These are phyloP conservation scores for Colletotrichum musicola DNA, from an alignment of 2,329 filamentous ascomycete genomes.

Conservation along the genomic window DNA sequence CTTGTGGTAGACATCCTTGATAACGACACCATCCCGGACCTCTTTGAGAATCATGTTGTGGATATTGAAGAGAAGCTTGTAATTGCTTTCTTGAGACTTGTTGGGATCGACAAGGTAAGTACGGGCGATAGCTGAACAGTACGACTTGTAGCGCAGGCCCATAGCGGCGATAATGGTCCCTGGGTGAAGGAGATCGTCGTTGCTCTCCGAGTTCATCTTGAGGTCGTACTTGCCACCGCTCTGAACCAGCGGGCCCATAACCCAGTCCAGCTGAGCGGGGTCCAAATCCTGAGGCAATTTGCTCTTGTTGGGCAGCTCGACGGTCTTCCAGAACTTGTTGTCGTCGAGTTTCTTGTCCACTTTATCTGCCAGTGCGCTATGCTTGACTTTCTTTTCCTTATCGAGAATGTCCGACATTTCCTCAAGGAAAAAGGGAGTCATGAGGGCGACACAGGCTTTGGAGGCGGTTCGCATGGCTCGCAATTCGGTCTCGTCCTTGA, in stretches of 20 bases:
- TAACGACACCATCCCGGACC: conserved; percentile 85
- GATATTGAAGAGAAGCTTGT: conserved; percentile 86
- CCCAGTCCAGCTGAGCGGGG: conserved; percentile 91
- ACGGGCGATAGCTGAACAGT: conserved; percentile 90
- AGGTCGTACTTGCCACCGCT: conserved; percentile 97
- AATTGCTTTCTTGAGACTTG: conserved; percentile 94
- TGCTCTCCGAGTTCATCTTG: conserved; percentile 81
- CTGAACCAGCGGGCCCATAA: conserved; percentile 89
- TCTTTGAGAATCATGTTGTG: conserved; percentile 94
- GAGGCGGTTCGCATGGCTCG: conserved; percentile 95
- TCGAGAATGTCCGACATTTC: conserved; percentile 98
- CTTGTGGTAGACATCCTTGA: conserved; percentile 93
- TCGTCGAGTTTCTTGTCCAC: conserved; percentile 94
- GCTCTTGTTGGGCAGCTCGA: conserved; percentile 75
- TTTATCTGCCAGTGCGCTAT: conserved; percentile 86
- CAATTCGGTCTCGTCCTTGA: conserved; percentile 96
- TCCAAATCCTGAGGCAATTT: conserved; percentile 92
- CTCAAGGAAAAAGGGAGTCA: conserved; percentile 97
- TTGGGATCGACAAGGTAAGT: conserved; percentile 98
- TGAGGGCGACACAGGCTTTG: conserved; percentile 91
- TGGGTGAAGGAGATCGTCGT: conserved; percentile 85
- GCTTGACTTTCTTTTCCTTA: conserved; percentile 96
- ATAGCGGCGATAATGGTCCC: conserved; percentile 95
- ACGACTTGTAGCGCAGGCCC: conserved; percentile 94
- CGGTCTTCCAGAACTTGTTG: conserved; percentile 89